Evolutionary conservation across 2,329 filamentous ascomycete species (phyloP).

Genomic region (Phyllachora maydis): DNA sequence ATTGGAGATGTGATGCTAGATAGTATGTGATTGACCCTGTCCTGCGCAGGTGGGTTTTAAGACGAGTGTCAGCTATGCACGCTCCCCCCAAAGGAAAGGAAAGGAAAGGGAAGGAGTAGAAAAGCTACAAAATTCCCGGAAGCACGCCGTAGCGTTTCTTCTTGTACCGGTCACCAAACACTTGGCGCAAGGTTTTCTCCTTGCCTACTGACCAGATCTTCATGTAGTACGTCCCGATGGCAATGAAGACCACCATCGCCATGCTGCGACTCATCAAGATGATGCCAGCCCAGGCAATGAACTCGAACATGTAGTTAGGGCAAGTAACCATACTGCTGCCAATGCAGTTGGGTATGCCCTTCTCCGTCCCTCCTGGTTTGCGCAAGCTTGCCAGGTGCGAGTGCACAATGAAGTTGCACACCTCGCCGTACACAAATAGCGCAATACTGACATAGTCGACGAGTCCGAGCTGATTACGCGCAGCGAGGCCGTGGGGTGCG

Average conservation of each 20-base stretch:
- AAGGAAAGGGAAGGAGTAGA: too few species aligned
- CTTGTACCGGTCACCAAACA: conserved; percentile 88
- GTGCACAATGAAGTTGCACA: conserved; percentile 65
- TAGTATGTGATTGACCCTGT: too few species aligned
- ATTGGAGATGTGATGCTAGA: too few species aligned
- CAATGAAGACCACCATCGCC: conserved; percentile 57
- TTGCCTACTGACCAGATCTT: conserved; percentile 75
- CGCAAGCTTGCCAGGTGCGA: conserved; percentile 59
- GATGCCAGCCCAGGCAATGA: conserved; percentile 69
- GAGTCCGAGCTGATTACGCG: conserved; percentile 21
- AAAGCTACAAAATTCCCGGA: conserved; percentile 49
- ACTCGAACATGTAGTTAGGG: conserved; percentile 94
- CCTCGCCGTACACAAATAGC: conserved; percentile 58
- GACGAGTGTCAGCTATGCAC: too few species aligned
- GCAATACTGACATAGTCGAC: conserved; percentile 48
- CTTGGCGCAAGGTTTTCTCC: conserved; percentile 72
- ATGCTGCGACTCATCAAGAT: conserved; percentile 62
- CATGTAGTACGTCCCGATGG: conserved; percentile 62
- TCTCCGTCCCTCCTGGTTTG: conserved; percentile 59
- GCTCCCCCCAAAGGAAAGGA: too few species aligned
- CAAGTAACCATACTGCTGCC: conserved; percentile 79
- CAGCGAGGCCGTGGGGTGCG: conserved; percentile 48
- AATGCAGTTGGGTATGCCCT: conserved; percentile 71
- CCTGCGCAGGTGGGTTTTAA: too few species aligned
- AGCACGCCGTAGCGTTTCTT: conserved; percentile 76